Percentiles rank a stretch among this genome's conserved stretches.
Evolutionary conservation across 2,329 filamentous ascomycete genomes (phyloP).

Genomic region (Colletotrichum liaoningense): DNA sequence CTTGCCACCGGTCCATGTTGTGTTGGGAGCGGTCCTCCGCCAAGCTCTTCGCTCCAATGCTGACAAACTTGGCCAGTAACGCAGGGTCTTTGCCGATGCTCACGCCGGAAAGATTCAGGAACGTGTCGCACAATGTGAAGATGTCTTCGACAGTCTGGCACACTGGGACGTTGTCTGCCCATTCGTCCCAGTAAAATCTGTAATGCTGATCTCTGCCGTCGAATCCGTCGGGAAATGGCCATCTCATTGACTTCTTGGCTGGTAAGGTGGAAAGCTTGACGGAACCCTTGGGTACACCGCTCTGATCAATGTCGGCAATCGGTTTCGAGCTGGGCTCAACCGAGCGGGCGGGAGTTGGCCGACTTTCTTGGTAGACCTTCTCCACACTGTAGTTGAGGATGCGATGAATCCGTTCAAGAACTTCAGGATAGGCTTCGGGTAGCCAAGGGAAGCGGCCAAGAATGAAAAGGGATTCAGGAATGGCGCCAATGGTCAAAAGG

Average conservation of each 20-base stretch:
- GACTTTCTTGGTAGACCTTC: slow-evolving; percentile 71
- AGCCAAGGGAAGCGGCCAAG: slow-evolving; percentile 95
- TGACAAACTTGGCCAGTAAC: slow-evolving; percentile 84
- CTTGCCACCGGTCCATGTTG: slow-evolving; percentile 85
- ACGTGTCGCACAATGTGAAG: slow-evolving; percentile 84
- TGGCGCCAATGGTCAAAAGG: slow-evolving; percentile 87
- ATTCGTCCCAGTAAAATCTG: slow-evolving; percentile 97
- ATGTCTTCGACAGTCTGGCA: slow-evolving; percentile 93
- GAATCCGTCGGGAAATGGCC: slow-evolving; percentile 84
- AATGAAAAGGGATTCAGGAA: slow-evolving; percentile 93
- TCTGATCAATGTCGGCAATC: slow-evolving; percentile 68
- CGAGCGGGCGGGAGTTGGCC: slow-evolving; percentile 45
- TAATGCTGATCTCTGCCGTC: slow-evolving; percentile 83
- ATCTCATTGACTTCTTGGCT: slow-evolving; percentile 78
- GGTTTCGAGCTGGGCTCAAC: slow-evolving; percentile 57
- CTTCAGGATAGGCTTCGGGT: slow-evolving; percentile 83
- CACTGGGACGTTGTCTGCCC: slow-evolving; percentile 91
- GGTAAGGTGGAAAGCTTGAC: slow-evolving; percentile 70
- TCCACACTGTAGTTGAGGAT: slow-evolving; percentile 85
- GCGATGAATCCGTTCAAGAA: slow-evolving; percentile 84
- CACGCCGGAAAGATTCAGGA: slow-evolving; percentile 87
- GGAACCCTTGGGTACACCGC: slow-evolving; percentile 75
- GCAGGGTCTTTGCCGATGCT: slow-evolving; percentile 87
- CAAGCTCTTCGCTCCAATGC: slow-evolving; percentile 84
- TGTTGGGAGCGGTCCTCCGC: slow-evolving; percentile 74